Percentiles rank a stretch among this genome's conserved stretches.
Conservation (phyloP, 164 flowering plant genomes). For the Hamamelis virginiana region DNA sequence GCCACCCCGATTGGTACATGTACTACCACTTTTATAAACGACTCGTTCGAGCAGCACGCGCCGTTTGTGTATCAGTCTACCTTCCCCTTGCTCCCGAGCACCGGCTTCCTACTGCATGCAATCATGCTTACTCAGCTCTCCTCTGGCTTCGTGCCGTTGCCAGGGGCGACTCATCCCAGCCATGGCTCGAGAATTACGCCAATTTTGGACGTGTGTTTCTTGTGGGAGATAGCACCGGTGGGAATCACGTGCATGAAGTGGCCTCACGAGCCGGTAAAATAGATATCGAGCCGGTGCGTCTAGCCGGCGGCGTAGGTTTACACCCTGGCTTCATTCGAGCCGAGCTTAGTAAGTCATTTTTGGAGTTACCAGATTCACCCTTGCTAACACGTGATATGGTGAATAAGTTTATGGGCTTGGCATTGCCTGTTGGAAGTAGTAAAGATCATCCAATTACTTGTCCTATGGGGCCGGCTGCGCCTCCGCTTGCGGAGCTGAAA, state of each 20-base stretch:
- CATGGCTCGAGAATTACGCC: not conserved
- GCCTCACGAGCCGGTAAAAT: not conserved
- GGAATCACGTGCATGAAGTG: not conserved
- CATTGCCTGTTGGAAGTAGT: not conserved
- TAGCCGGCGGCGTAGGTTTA: not conserved
- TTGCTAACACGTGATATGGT: not conserved
- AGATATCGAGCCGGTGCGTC: not conserved
- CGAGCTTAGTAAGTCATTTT: not conserved
- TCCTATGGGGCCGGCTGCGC: not conserved
- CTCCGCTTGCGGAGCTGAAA: not conserved
- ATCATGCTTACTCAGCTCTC: not conserved
- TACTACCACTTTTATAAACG: not conserved
- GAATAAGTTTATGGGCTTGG: not conserved
- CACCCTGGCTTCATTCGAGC: not conserved
- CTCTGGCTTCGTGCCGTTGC: not conserved
- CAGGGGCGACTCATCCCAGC: not conserved
- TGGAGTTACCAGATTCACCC: not conserved
- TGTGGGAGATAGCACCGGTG: not conserved
- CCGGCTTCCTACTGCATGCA: not conserved
- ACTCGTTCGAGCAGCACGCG: not conserved
- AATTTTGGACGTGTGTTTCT: not conserved
- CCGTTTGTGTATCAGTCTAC: slow-evolving; percentile 3
- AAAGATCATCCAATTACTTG: not conserved
- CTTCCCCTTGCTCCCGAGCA: slow-evolving; percentile 1
- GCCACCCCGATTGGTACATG: not conserved